Conservation (phyloP, 768 basidiomycete genomes). For the Suillus luteus region DNA sequence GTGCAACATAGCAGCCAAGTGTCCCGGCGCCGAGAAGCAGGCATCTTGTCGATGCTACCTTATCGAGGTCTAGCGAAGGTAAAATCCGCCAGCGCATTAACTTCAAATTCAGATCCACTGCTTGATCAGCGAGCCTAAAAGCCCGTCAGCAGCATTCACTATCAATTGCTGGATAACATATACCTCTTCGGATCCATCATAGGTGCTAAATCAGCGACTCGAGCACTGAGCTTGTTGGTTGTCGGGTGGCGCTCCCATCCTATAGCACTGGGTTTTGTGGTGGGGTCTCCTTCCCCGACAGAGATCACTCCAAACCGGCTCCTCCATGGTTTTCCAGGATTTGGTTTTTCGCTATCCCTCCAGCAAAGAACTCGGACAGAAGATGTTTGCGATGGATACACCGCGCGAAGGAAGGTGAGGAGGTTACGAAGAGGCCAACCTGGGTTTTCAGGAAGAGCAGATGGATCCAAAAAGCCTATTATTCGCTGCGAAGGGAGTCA, state of each 20-base stretch:
- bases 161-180: background rate
- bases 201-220: conserved; percentile 87
- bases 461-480: conserved; percentile 83
- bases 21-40: conserved; percentile 94
- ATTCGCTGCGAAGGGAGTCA: conserved; percentile 37
- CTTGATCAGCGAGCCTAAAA: conserved; percentile 85
- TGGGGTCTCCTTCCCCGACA: conserved; percentile 19
- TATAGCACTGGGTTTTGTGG: conserved; percentile 60
- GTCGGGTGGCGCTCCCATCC: conserved; percentile 94
- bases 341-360: conserved; percentile 62
- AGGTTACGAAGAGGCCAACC: conserved; percentile 96
- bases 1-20: conserved; percentile 92
- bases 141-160: conserved; percentile 1
- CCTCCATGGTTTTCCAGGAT: conserved; percentile 49
- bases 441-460: conserved; percentile 68
- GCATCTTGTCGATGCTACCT: conserved; percentile 76
- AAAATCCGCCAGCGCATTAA: conserved; percentile 98
- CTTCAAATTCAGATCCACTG: conserved; percentile 96
- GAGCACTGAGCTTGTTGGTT: conserved; percentile 81
- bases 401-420: conserved; percentile 73
- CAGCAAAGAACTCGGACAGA: conserved; percentile 73
- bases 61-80: conserved; percentile 86
- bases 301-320: conserved; percentile 61
- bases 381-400: conserved; percentile 51
- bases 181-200: conserved; percentile 94